Evolutionary conservation across 2,329 filamentous ascomycete genomes (phyloP), one percentile per base, ranked within the genome.

Genomic region (Ceratocystis colombiana): DNA sequence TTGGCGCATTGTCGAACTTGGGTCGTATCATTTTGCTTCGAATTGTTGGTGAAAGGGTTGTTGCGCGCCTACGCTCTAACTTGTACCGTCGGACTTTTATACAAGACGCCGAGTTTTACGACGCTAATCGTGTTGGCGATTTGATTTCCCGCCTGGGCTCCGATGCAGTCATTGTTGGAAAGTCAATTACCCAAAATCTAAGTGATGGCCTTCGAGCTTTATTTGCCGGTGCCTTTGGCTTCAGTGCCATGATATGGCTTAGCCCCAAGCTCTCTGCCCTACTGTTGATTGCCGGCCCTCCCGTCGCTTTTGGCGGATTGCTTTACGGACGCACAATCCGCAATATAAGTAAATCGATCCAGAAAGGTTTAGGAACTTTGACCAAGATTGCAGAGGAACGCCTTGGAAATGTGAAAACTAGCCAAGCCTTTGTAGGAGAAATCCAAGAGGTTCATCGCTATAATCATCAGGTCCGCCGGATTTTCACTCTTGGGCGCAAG

Each of bases 61-160:
- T 99, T 65, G 88, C 93, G 10, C 85, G 93, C 71, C 81, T 99
- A 66, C 85, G 94, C 68, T 93, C 92, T 17, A 88, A 90, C 73
- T 84, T 99, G 3, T 99, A 96, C 78, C 85, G 90, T 70, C 85
- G 88, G 70, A 99, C 94, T 0, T 96, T 95, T 71, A 83, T 94
- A n/a, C 94, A 99, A 75, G 94, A 99, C 75, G 94, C 94, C 67
- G 94, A 97, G 73, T 99, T 99, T 78, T 99, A 99, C 73, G 94
- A 99, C 74, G 94, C 94, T 48, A 99, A 99, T 77, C 84, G 94
- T 30, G 92, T 96, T 30, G 94, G 94, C 74, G 94, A 99, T 74
- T 79, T 99, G 71, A 96, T 99, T 72, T 97, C 93, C 46, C 88
- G 95, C 46, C 84, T 99, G 59, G 92, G 93, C 72, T 96, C 92